Percentiles rank a stretch among this genome's conserved stretches.
Conservation (phyloP, 257 asterid genomes). For the Lycium ferocissimum region DNA sequence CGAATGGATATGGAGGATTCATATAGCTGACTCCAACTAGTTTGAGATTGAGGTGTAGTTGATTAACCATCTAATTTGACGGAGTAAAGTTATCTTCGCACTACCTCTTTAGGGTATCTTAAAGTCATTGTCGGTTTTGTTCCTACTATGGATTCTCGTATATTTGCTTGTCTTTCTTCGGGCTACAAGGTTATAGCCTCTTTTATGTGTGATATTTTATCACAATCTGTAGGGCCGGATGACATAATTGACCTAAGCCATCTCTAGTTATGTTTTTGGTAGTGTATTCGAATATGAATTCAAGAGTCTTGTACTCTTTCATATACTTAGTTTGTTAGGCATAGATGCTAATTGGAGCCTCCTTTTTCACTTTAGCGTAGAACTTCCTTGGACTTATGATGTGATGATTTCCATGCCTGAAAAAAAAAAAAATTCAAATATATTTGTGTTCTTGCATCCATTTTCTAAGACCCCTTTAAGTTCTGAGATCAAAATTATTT, state of each 20-base stretch:
- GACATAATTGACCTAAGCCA: not conserved
- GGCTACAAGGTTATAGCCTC: not conserved
- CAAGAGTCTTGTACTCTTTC: slow-evolving; percentile 1
- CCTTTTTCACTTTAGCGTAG: not conserved
- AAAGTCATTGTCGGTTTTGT: not conserved
- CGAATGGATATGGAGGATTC: not conserved
- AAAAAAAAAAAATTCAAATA: not conserved
- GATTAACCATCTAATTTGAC: too few relatives aligned
- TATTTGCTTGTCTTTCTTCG: not conserved
- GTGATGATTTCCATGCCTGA: too few relatives aligned
- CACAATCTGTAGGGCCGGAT: not conserved
- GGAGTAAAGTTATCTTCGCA: not conserved
- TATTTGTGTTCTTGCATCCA: not conserved
- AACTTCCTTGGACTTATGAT: not conserved
- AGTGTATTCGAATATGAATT: not conserved
- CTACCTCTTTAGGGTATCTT: not conserved
- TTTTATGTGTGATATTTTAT: not conserved
- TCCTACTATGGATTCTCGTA: not conserved
- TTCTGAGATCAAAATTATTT: not conserved
- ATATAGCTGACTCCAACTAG: not conserved
- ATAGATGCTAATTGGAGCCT: not conserved
- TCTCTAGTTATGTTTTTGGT: slow-evolving; percentile 9
- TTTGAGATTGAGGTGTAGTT: not conserved
- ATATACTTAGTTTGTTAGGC: not conserved
- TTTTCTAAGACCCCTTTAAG: not conserved